Conservation (phyloP, 2,329 filamentous ascomycete species). For the Aspergillus aculeatinus region DNA sequence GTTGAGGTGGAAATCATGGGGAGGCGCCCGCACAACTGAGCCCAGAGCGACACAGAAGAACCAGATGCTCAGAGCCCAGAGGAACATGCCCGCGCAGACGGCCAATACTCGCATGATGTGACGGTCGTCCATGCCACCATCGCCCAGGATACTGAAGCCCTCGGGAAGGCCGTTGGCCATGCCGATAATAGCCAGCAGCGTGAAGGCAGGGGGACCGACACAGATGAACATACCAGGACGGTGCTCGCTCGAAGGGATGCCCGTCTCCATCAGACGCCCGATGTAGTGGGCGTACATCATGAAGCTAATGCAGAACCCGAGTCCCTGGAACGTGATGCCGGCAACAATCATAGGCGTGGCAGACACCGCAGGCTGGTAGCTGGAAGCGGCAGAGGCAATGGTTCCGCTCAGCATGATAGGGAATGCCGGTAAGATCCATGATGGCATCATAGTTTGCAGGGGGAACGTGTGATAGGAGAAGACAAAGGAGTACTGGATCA, state of each 20-base stretch:
- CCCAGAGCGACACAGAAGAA: constrained; percentile 55
- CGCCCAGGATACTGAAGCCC: constrained; percentile 50
- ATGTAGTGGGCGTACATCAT: constrained; percentile 74
- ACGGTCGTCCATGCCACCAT: constrained; percentile 27
- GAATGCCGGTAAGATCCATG: constrained; percentile 73
- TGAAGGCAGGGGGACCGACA: constrained; percentile 71
- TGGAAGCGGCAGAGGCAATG: constrained; percentile 64
- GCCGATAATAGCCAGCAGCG: constrained; percentile 66
- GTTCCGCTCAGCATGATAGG: constrained; percentile 72
- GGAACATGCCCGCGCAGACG: constrained; percentile 52
- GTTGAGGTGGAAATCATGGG: constrained; percentile 50
- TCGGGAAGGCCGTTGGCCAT: constrained; percentile 58
- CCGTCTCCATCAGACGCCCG: constrained; percentile 65
- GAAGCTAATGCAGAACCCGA: constrained; percentile 66
- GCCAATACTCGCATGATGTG: constrained; percentile 48
- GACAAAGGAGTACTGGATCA: constrained; percentile 67
- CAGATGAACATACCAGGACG: constrained; percentile 72
- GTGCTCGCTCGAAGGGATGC: constrained; percentile 63
- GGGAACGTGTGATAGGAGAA: constrained; percentile 61
- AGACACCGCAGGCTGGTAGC: constrained; percentile 56
- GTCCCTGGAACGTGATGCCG: constrained; percentile 67
- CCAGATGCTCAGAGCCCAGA: constrained; percentile 65
- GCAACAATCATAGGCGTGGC: constrained; percentile 64
- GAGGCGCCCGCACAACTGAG: constrained; percentile 45
- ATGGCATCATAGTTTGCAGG: constrained; percentile 70